These are phyloP conservation scores for Dryas drummondii DNA, from an alignment of 306 rosid species.

Conservation along the genomic window DNA sequence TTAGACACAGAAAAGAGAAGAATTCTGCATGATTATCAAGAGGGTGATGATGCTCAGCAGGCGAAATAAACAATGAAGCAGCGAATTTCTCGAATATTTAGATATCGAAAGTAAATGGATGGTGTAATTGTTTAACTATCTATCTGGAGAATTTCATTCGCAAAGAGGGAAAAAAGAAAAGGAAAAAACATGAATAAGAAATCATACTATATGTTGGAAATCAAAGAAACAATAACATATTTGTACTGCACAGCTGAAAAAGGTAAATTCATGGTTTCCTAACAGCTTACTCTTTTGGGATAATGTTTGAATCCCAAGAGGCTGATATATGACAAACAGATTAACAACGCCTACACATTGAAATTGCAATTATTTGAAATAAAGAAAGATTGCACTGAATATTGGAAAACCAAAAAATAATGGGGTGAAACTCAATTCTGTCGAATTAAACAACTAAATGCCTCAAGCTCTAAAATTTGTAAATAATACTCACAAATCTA, in stretches of 20 bases:
- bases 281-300: not conserved
- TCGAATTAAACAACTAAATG: not conserved
- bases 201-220: slow-evolving; percentile 30
- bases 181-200: slow-evolving; percentile 51
- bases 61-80: slow-evolving; percentile 42
- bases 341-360: not conserved
- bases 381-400: not conserved
- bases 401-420: not conserved
- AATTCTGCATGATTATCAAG: slow-evolving; percentile 55
- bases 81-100: slow-evolving; percentile 41
- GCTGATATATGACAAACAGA: not conserved
- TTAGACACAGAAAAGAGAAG: slow-evolving; percentile 58
- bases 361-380: not conserved
- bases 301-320: not conserved
- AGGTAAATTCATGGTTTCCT: not conserved
- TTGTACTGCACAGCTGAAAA: slow-evolving; percentile 9
- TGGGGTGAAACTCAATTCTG: not conserved
- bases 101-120: slow-evolving; percentile 45
- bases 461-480: not conserved
- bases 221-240: slow-evolving; percentile 9
- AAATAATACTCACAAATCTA: not conserved
- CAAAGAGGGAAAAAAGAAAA: slow-evolving; percentile 30
- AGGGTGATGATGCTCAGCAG: slow-evolving; percentile 53
- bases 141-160: slow-evolving; percentile 44
- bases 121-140: slow-evolving; percentile 53